Evolutionary conservation across 1,284 basidiomycete species (phyloP).

Genomic region (Boletus hoseneyae): DNA sequence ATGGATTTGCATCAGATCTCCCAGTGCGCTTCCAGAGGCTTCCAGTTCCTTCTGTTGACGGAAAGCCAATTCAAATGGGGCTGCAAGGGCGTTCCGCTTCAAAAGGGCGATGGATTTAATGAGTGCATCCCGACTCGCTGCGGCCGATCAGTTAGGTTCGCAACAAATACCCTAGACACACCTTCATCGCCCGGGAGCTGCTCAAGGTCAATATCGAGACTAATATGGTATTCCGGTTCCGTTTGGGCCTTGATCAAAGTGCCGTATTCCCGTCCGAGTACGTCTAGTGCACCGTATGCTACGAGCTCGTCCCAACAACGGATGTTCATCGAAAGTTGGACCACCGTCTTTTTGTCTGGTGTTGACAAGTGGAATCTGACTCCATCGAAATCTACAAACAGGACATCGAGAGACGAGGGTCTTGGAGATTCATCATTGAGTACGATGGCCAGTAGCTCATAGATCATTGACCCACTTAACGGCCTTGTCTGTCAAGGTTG

Average conservation of each 20-base stretch:
- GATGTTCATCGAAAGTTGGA: constrained; percentile 94
- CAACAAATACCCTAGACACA: constrained; percentile 40
- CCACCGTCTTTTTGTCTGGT: constrained; percentile 75
- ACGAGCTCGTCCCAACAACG: constrained; percentile 96
- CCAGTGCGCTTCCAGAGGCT: constrained; percentile 57
- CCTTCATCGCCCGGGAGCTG: constrained; percentile 77
- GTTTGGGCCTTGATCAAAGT: constrained; percentile 56
- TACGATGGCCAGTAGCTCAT: constrained; percentile 5
- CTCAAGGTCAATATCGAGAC: constrained; percentile 84
- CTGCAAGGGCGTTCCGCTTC: constrained; percentile 93
- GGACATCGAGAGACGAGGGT: constrained; percentile 87
- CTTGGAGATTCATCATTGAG: constrained; percentile 41
- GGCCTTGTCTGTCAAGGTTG: constrained; percentile 88
- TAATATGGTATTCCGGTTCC: constrained; percentile 90
- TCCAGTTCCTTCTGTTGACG: constrained; percentile 85
- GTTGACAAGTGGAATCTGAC: constrained; percentile 94
- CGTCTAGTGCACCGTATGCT: constrained; percentile 80
- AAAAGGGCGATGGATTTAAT: constrained; percentile 83
- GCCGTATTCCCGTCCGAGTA: constrained; percentile 86
- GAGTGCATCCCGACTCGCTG: constrained; percentile 78
- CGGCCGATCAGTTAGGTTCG: constrained; percentile 3
- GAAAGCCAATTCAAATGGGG: constrained; percentile 93
- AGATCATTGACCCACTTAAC: constrained; percentile 54
- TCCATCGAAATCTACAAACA: constrained; percentile 97
- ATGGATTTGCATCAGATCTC: constrained; percentile 89